Evolutionary conservation across 2,329 filamentous ascomycete species (phyloP).

Genomic region (Diaporthe vexans): DNA sequence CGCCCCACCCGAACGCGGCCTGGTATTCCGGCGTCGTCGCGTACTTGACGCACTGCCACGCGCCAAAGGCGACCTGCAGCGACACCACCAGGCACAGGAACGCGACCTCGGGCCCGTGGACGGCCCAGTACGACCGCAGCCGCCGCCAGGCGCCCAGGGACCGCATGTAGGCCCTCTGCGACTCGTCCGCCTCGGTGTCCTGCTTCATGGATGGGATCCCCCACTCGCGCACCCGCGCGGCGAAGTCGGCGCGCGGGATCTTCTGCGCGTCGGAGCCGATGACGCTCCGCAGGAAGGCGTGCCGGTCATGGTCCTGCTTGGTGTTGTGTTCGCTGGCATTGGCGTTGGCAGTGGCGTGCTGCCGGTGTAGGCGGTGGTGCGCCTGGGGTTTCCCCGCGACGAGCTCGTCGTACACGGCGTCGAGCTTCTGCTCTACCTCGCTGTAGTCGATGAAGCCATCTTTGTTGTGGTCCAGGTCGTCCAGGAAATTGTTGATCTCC

Average conservation of each 20-base stretch:
- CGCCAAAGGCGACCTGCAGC: constrained; percentile 64
- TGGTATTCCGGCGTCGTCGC: constrained; percentile 58
- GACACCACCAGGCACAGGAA: constrained; percentile 63
- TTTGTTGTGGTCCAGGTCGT: constrained; percentile 65
- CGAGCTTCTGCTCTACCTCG: constrained; percentile 67
- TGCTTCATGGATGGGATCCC: constrained; percentile 44
- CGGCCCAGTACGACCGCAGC: constrained; percentile 67
- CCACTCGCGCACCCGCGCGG: constrained; percentile 58
- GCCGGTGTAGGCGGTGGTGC: constrained; percentile 58
- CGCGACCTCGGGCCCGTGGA: constrained; percentile 65
- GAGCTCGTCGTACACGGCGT: constrained; percentile 65
- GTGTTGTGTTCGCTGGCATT: constrained; percentile 43
- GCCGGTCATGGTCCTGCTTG: constrained; percentile 57
- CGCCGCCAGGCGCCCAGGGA: constrained; percentile 60
- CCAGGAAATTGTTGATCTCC: constrained; percentile 66
- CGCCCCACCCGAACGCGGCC: constrained; percentile 68
- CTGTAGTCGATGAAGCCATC: constrained; percentile 66
- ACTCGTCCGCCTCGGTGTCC: constrained; percentile 52
- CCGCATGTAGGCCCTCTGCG: constrained; percentile 62
- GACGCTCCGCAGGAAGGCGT: constrained; percentile 65
- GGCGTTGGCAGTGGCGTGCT: background rate
- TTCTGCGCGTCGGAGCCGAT: constrained; percentile 58
- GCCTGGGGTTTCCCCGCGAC: constrained; percentile 56
- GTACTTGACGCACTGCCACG: constrained; percentile 70
- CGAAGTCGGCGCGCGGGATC: constrained; percentile 63